These are phyloP conservation scores for Suillus cothurnatus DNA, from an alignment of 768 basidiomycete species.

Conservation along the genomic window DNA sequence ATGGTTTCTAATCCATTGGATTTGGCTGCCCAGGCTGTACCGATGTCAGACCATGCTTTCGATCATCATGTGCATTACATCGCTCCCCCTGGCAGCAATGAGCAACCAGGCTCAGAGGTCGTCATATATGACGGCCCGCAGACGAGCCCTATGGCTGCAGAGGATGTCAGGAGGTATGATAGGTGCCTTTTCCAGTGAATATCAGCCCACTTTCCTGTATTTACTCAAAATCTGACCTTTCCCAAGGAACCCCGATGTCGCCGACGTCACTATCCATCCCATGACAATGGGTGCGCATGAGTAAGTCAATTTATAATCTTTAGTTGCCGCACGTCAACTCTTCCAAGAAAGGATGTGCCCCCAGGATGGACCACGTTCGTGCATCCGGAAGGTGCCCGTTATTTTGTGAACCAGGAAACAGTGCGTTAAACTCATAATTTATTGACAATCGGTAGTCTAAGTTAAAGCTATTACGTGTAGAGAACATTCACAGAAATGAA, in stretches of 20 bases:
- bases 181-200: neutral
- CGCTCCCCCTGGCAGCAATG: conserved; percentile 11
- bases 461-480: conserved; percentile 31
- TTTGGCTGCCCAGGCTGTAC: neutral
- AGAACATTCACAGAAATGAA: conserved; percentile 58
- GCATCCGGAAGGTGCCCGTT: conserved; percentile 66
- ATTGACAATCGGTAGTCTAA: neutral
- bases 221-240: neutral
- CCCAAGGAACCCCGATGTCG: neutral
- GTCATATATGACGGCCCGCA: neutral
- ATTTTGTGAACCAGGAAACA: conserved; percentile 51
- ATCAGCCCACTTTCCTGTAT: neutral
- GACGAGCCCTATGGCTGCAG: conserved; percentile 20
- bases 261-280: neutral
- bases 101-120: conserved; percentile 11
- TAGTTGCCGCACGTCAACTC: neutral
- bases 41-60: neutral
- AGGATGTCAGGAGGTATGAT: conserved; percentile 17
- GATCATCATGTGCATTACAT: neutral
- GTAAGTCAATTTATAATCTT: neutral
- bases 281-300: neutral
- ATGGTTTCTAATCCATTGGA: neutral
- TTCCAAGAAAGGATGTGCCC: conserved; percentile 12
- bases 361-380: conserved; percentile 47
- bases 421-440: conserved; percentile 31